Conservation (phyloP, 2,329 filamentous ascomycete species). For the Cyclaneusma minus region DNA sequence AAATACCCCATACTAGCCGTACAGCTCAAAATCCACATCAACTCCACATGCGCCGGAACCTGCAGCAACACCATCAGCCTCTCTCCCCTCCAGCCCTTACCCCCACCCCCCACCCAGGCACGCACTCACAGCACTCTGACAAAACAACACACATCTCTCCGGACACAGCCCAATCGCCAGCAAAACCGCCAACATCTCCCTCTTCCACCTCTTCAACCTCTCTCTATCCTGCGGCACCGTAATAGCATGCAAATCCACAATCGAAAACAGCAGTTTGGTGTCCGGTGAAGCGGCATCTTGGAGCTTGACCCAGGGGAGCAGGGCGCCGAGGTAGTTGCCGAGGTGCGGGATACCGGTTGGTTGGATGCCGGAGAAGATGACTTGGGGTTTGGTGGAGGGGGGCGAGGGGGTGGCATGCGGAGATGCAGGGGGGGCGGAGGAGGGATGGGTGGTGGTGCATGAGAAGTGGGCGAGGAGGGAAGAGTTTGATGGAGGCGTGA, state of each 20-base stretch:
- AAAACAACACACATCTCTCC: slow-evolving; percentile 62
- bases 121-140: slow-evolving; percentile 54
- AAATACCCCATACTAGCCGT: slow-evolving; percentile 84
- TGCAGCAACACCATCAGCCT: slow-evolving; percentile 20
- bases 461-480: too few relatives aligned
- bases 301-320: slow-evolving; percentile 71
- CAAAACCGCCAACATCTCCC: slow-evolving; percentile 63
- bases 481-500: too few relatives aligned
- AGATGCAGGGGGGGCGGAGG: too few relatives aligned
- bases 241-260: slow-evolving; percentile 90
- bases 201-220: slow-evolving; percentile 46
- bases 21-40: slow-evolving; percentile 96
- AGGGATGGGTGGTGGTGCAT: too few relatives aligned
- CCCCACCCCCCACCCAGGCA: too few relatives aligned
- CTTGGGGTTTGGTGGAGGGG: slow-evolving; percentile 16
- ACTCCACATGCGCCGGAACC: slow-evolving; percentile 67
- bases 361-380: slow-evolving; percentile 93
- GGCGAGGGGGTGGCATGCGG: too few relatives aligned
- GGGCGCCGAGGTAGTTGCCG: slow-evolving; percentile 86
- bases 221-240: slow-evolving; percentile 56
- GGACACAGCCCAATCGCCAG: slow-evolving; percentile 76
- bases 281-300: slow-evolving; percentile 45
- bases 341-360: slow-evolving; percentile 88
- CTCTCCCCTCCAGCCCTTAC: not conserved
- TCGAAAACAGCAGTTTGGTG: slow-evolving; percentile 61